Conservation (phyloP, 2,329 filamentous ascomycete species). For the Tolypocladium ovalisporum region DNA sequence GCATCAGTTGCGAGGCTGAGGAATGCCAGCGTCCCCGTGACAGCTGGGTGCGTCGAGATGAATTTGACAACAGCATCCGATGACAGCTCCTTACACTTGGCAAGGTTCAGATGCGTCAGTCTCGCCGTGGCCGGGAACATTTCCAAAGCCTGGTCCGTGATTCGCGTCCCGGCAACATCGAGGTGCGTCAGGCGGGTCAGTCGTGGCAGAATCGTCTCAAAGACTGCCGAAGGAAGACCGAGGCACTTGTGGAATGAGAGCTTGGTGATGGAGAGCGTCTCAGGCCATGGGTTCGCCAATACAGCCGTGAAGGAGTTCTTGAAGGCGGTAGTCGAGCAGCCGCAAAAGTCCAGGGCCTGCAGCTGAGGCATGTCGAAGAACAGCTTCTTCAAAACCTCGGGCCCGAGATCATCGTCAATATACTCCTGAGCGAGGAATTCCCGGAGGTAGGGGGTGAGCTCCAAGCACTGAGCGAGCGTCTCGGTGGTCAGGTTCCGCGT, state of each 20-base stretch:
- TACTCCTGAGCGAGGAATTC: conserved; percentile 77
- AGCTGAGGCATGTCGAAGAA: conserved; percentile 56
- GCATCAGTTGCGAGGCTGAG: conserved; percentile 65
- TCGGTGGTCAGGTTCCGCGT: conserved; percentile 66
- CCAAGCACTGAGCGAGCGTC: conserved; percentile 60
- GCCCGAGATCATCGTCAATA: conserved; percentile 62
- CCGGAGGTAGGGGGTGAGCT: conserved; percentile 60
- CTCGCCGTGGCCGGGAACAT: conserved; percentile 61
- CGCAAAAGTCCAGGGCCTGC: conserved; percentile 65
- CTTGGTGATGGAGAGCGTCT: conserved; percentile 48
- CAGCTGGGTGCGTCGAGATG: conserved; percentile 59
- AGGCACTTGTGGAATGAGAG: conserved; percentile 72
- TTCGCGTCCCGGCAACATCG: conserved; percentile 67
- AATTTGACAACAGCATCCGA: conserved; percentile 60
- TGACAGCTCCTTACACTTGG: conserved; percentile 61
- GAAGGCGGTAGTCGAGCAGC: conserved; percentile 59
- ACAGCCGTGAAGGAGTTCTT: conserved; percentile 52
- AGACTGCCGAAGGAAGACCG: conserved; percentile 54
- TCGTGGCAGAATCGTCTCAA: conserved; percentile 62
- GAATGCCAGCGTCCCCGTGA: conserved; percentile 51
- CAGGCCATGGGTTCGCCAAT: conserved; percentile 40
- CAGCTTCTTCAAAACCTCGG: conserved; percentile 58
- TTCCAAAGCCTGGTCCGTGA: conserved; percentile 60
- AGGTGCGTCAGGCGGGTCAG: conserved; percentile 61
- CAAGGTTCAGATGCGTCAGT: conserved; percentile 68